phyloP scores from a whole-genome alignment of 352 stramenopile genomes.

The Aphanomyces stellatus region DNA sequence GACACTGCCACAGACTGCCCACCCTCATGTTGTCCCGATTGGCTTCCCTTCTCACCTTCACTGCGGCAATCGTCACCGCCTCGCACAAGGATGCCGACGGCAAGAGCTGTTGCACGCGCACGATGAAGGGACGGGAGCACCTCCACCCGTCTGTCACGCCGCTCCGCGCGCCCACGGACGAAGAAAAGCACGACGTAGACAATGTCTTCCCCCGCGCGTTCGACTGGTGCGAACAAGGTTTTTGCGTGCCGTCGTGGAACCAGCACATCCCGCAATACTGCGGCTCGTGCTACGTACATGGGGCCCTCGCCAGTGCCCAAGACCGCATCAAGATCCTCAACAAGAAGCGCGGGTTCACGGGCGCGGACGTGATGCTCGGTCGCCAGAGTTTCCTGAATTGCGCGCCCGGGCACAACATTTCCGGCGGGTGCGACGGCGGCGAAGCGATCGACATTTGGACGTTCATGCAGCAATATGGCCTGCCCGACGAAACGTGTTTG shows the following conservation, averaged over 20 bases:
- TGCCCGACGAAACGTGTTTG: constrained; percentile 68
- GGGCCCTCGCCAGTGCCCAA: constrained; percentile 56
- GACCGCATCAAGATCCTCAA: constrained; percentile 75
- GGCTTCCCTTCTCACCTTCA: neutral
- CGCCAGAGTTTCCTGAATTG: constrained; percentile 79
- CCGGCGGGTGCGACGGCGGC: constrained; percentile 53
- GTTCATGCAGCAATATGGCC: constrained; percentile 63
- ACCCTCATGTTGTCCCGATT: too few relatives aligned
- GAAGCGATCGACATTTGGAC: constrained; percentile 66
- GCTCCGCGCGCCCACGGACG: constrained; percentile 9
- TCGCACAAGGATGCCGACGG: neutral
- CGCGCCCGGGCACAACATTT: constrained; percentile 56
- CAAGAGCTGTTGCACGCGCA: constrained; percentile 25
- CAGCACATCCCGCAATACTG: constrained; percentile 83
- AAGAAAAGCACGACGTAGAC: constrained; percentile 34
- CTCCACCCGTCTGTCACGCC: constrained; percentile 29
- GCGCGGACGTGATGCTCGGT: constrained; percentile 68
- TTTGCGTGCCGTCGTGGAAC: constrained; percentile 72
- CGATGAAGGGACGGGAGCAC: constrained; percentile 70
- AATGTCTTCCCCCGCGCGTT: constrained; percentile 55
- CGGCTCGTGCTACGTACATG: constrained; percentile 72
- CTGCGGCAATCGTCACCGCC: neutral
- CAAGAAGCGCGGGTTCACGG: constrained; percentile 47
- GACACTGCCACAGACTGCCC: neutral
- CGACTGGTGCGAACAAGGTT: constrained; percentile 83